Conservation (phyloP, 176 grass and related monocot genomes). For the barley (Hordeum vulgare) region MorexV3_pseudomolecules_assembly NC_058522.1:397839897-397840396, state of each 20-base stretch:
- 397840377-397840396: too few relatives aligned
- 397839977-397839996: constrained; percentile 91
- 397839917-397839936: background rate
- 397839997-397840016: constrained; percentile 53
- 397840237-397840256: too few relatives aligned
- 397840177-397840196: too few relatives aligned
- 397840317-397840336: too few relatives aligned
- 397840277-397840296: too few relatives aligned
- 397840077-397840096: constrained; percentile 51
- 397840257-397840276: too few relatives aligned
- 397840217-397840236: too few relatives aligned
- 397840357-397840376: too few relatives aligned
- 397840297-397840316: too few relatives aligned
- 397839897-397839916: background rate
- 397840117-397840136: background rate
- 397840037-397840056: constrained; percentile 46
- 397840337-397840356: too few relatives aligned
- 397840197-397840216: too few relatives aligned
- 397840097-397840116: background rate
- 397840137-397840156: background rate
- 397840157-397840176: too few relatives aligned
- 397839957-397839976: constrained; percentile 60
- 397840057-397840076: constrained; percentile 52
- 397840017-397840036: constrained; percentile 54
- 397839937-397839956: background rate